These are phyloP conservation scores for Tylopilus rubrobrunneus DNA, from an alignment of 768 basidiomycete species.

Conservation along the genomic window DNA sequence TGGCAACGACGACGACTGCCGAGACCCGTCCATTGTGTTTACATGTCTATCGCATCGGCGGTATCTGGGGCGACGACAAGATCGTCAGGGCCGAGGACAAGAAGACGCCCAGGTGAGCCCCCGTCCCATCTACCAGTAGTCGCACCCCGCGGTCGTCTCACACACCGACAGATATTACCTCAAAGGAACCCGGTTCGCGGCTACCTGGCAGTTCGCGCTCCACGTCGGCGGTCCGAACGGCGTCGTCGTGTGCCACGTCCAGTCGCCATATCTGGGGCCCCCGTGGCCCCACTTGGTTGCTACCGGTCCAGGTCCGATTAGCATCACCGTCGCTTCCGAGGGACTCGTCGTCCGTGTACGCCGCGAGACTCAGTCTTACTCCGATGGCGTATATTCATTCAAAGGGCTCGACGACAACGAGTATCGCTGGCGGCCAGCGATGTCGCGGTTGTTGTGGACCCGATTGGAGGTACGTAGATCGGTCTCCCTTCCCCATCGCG, in stretches of 20 bases:
- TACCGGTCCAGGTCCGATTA: conserved; percentile 16
- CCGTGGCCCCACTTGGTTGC: conserved; percentile 16
- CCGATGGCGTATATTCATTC: conserved; percentile 15
- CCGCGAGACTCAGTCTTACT: conserved; percentile 1
- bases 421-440: conserved; percentile 24
- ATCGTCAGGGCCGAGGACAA: conserved; percentile 26
- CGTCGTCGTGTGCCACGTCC: conserved; percentile 20
- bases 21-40: conserved; percentile 14
- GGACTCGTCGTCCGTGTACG: conserved; percentile 7
- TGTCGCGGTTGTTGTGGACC: conserved; percentile 8
- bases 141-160: too few species aligned
- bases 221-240: conserved; percentile 19
- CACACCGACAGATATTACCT: conserved; percentile 21
- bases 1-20: neutral
- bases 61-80: conserved; percentile 28
- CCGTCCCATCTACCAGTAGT: neutral
- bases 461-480: conserved; percentile 20
- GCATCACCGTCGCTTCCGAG: conserved; percentile 13
- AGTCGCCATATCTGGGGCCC: conserved; percentile 29
- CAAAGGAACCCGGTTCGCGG: conserved; percentile 14
- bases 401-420: conserved; percentile 19
- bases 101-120: conserved; percentile 23
- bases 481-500: neutral
- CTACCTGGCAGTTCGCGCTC: conserved; percentile 24
- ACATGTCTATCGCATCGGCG: conserved; percentile 28